Conservation (phyloP, 2,329 filamentous ascomycete genomes). For the Knufia fluminis region DNA sequence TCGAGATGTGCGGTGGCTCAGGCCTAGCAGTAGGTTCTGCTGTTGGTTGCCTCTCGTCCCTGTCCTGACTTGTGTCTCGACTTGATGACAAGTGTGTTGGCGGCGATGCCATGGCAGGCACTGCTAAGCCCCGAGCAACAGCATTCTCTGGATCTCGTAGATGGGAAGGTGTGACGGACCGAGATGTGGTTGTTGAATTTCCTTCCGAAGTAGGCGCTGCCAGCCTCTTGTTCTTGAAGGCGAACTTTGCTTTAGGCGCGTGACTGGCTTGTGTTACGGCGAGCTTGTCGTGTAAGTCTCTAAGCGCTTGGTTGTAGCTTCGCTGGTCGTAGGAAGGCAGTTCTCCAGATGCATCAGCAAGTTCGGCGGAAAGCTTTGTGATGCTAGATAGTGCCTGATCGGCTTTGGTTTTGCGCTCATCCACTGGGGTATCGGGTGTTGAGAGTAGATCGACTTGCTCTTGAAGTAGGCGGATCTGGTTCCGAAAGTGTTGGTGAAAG, state of each 20-base stretch:
- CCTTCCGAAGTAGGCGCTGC: conserved; percentile 31
- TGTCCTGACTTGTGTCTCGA: background rate
- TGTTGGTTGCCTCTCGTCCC: background rate
- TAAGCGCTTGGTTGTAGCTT: conserved; percentile 76
- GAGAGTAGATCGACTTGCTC: conserved; percentile 63
- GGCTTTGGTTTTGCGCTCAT: conserved; percentile 70
- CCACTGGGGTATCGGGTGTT: conserved; percentile 52
- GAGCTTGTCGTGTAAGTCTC: conserved; percentile 68
- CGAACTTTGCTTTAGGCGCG: conserved; percentile 69
- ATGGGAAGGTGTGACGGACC: conserved; percentile 12
- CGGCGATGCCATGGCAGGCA: background rate
- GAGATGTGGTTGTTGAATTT: conserved; percentile 7
- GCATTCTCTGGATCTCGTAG: conserved; percentile 10
- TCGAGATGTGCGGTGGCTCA: background rate
- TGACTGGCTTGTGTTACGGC: conserved; percentile 59
- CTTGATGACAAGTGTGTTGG: background rate
- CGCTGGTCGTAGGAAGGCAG: conserved; percentile 85
- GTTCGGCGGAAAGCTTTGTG: conserved; percentile 68
- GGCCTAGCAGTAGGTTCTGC: background rate
- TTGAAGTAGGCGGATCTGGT: conserved; percentile 48
- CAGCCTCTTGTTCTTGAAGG: conserved; percentile 59
- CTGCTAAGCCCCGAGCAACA: background rate
- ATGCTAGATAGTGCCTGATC: conserved; percentile 75
- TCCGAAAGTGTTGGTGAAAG: conserved; percentile 9
- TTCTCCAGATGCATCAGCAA: conserved; percentile 72